Conservation (phyloP, 2,329 filamentous ascomycete species). For the Ophiostoma populinum region DNA sequence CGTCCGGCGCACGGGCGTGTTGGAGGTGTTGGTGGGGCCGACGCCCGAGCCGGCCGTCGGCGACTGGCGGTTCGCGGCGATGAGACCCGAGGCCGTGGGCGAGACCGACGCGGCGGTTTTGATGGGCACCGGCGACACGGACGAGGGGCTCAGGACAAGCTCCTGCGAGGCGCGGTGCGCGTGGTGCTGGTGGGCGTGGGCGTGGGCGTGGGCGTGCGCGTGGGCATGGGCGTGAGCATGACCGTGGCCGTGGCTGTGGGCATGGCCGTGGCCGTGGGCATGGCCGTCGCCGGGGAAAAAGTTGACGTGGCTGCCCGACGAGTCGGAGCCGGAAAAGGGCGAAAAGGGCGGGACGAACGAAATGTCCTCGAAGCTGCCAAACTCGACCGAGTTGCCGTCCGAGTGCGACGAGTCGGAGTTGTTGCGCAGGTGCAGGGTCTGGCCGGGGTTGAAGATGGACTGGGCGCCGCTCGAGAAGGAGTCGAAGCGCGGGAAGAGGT, state of each 20-base stretch:
- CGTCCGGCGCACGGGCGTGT: conserved; percentile 48
- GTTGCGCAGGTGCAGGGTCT: conserved; percentile 76
- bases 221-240: conserved; percentile 37
- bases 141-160: conserved; percentile 47
- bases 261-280: conserved; percentile 28
- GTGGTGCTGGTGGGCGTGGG: conserved; percentile 31
- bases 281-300: conserved; percentile 40
- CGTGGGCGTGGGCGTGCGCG: conserved; percentile 17
- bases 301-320: conserved; percentile 37
- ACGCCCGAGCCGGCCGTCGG: conserved; percentile 44
- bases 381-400: conserved; percentile 46
- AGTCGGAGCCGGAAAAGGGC: conserved; percentile 73
- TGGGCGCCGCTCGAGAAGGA: conserved; percentile 39
- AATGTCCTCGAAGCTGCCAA: conserved; percentile 72
- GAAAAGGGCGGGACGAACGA: conserved; percentile 44
- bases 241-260: conserved; percentile 16
- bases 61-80: conserved; percentile 31
- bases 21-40: conserved; percentile 29
- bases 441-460: conserved; percentile 79
- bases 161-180: conserved; percentile 24
- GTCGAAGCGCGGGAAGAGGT: conserved; percentile 57
- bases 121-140: conserved; percentile 52
- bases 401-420: conserved; percentile 73
- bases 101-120: conserved; percentile 29
- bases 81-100: conserved; percentile 1